Percentiles rank a stretch among this genome's conserved stretches.
phyloP scores from a whole-genome alignment of 495 filamentous ascomycete species.

The Aspergillus homomorphus region DNA sequence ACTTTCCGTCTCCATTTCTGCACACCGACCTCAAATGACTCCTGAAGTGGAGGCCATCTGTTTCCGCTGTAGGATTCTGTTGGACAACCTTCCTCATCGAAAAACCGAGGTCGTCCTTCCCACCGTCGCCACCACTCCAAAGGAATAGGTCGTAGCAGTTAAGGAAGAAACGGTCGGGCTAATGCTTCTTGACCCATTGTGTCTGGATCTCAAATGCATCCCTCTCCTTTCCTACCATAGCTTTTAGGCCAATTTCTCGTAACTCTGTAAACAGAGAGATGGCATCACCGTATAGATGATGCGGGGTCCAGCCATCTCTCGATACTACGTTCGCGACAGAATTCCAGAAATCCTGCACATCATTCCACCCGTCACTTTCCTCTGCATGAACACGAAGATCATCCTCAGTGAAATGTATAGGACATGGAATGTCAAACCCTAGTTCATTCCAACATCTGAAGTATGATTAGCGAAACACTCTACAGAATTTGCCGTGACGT shows the following conservation, averaged over 20 bases:
- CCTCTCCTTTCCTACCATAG: conserved; percentile 20
- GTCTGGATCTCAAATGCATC: conserved; percentile 18
- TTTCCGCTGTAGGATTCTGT: conserved; percentile 17
- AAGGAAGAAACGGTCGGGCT: neutral
- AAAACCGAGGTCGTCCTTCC: conserved; percentile 25
- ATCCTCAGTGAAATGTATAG: conserved; percentile 25
- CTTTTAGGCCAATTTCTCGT: conserved; percentile 17
- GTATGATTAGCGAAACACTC: neutral
- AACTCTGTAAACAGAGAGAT: conserved; percentile 17
- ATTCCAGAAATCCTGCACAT: conserved; percentile 26
- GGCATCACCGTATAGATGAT: conserved; percentile 19
- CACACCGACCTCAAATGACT: conserved; percentile 28
- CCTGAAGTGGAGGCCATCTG: conserved; percentile 25
- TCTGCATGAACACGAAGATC: conserved; percentile 22
- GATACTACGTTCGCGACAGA: conserved; percentile 19
- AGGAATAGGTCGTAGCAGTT: conserved; percentile 25
- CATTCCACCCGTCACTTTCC: conserved; percentile 27
- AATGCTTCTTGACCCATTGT: conserved; percentile 15
- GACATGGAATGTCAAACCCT: conserved; percentile 24
- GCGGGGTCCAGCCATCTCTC: conserved; percentile 24
- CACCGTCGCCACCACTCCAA: conserved; percentile 31
- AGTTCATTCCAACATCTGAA: conserved; percentile 25
- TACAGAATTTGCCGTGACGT: neutral
- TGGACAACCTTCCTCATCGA: conserved; percentile 23
- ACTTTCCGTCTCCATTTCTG: conserved; percentile 27